Evolutionary conservation across 2,329 filamentous ascomycete genomes (phyloP), one percentile per base, ranked within the genome.

Genomic region (Rutstroemia sp.): DNA sequence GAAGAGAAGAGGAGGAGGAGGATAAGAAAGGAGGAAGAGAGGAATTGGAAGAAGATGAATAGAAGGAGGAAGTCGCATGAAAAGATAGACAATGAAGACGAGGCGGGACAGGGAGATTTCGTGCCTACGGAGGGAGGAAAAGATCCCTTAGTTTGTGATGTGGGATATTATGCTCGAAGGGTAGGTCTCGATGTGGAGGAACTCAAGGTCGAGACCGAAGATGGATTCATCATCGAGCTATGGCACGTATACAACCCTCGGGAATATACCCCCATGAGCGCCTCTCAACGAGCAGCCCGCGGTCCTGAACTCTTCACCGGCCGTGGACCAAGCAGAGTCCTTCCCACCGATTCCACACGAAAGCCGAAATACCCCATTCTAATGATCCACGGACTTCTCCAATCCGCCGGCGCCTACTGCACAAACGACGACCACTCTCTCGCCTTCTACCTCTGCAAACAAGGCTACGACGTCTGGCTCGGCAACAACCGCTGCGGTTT

Each of bases 401-500:
- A 97, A 72, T 92, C 87, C 53, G 82, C 89, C 0, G 92, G 92
- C 4, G 88, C 92, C 0, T 96, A 90, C 68, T 96, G 91, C 70
- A 85, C 86, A 61, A 95, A 92, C 68, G 92, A 96, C 65, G 91
- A 96, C 60, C 84, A 90, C 63, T 92, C 88, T 25, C 78, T 96
- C 7, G 92, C 92, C 0, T 96, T 96, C 72, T 95, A 87, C 74
- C 83, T 97, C 7, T 91, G 88, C 71, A 96, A 96, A 72, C 84
- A 87, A 0, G 92, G 92, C 1, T 96, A 90, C 71, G 92, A 97
- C 69, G 89, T 97, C 40, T 97, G 92, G 92, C 78, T 96, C 16
- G 92, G 92, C 4, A 95, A 96, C 73, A 96, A 96, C 68, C 81
- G 92, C 19, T 95, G 91, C 67, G 92, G 92, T 1, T 90, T 94